Evolutionary conservation across 495 filamentous ascomycete species (phyloP), one percentile per base, ranked within the genome.

Genomic region (Hyaloscypha variabilis): DNA sequence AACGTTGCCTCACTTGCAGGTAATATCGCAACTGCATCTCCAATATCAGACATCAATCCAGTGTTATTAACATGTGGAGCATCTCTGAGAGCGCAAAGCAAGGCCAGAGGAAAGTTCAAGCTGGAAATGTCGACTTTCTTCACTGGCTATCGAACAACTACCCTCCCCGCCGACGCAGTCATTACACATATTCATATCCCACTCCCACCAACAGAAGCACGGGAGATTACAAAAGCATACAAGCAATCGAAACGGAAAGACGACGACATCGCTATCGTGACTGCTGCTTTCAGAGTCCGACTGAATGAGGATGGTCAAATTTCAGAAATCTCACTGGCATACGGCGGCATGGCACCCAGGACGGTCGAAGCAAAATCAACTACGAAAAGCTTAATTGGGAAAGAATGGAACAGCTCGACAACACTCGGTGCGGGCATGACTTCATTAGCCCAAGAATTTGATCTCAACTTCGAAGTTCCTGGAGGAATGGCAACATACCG

Each of bases 261-360:
- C 69, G 90, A 93, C 67, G 90, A 93, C 76, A 93, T 93, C 70
- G 90, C 90, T 14, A 92, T 93, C 64, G 90, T 91, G 46, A 93
- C 90, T 69, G 83, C 90, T 39, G 87, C 88, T 31, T 77, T 92
- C 42, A 83, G 88, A 19, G 80, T 92, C 3, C 78, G 80, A 4
- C 75, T 93, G 1, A 81, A 81, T 17, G 79, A 85, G 1, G 69
- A 74, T 1, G 75, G 87, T 58, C 70, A 79, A 13, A 87, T 92
- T 5, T 79, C 82, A 36, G 84, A 80, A 61, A 82, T 81, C 30
- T 86, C 86, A 64, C 79, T 93, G 28, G 84, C 90, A 8, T 93
- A 90, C 65, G 90, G 90, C 36, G 90, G 90, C 24, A 88, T 93
- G 88, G 90, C 90, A 17, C 82, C 89, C 1, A 88, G 85, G 67